These are phyloP conservation scores for Alternaria longipes DNA, from an alignment of 2,329 filamentous ascomycete genomes.

Conservation along the genomic window DNA sequence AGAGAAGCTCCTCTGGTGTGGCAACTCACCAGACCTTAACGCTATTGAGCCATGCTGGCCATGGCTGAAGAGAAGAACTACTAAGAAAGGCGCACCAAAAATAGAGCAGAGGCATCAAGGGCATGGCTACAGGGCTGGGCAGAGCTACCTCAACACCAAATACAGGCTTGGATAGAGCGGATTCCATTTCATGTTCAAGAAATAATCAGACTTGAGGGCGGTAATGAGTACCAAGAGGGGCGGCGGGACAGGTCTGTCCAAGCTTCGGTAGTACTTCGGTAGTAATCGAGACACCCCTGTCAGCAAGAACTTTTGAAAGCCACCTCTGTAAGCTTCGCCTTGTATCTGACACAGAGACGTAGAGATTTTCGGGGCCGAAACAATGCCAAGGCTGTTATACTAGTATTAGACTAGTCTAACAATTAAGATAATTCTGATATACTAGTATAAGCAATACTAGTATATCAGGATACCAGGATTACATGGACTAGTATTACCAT, in stretches of 20 bases:
- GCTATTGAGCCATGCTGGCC: constrained; percentile 12
- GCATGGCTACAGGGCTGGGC: constrained; percentile 3
- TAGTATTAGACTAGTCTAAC: no score
- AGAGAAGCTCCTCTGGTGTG: no score
- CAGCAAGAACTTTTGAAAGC: no score
- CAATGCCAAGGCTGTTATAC: no score
- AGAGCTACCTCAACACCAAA: constrained; percentile 17
- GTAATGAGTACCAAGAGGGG: constrained; percentile 27
- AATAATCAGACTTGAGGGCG: constrained; percentile 22
- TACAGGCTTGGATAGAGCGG: constrained; percentile 23
- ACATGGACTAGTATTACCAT: no score
- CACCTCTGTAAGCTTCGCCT: not conserved
- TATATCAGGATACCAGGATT: no score
- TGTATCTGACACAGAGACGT: not conserved
- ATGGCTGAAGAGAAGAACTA: constrained; percentile 19
- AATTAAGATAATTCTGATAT: no score
- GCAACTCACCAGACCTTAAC: constrained; percentile 17
- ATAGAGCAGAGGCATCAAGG: not conserved
- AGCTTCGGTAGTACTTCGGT: no score
- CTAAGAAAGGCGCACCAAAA: constrained; percentile 12
- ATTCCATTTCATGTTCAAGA: constrained; percentile 23
- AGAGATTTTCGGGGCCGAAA: no score
- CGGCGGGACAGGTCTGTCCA: no score
- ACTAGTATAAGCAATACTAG: no score
- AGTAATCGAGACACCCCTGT: no score